Conservation (phyloP, 352 stramenopile species). For the Nothophytophthora sp. region DNA sequence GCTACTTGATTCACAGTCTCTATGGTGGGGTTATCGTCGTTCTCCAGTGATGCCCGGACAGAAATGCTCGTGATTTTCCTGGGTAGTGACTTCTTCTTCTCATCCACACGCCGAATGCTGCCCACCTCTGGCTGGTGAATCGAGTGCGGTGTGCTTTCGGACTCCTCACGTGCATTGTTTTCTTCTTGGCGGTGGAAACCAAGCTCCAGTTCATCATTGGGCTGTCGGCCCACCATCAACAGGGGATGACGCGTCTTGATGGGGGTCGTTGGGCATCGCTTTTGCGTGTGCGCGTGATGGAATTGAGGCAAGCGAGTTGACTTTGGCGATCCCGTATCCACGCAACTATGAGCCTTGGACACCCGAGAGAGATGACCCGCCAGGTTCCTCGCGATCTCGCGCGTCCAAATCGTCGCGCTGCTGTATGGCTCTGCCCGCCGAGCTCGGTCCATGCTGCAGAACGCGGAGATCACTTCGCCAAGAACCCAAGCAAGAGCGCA, state of each 20-base stretch:
- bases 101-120: neutral
- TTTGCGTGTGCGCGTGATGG: conserved; percentile 33
- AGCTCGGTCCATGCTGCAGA: conserved; percentile 57
- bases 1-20: conserved; percentile 20
- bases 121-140: conserved; percentile 1
- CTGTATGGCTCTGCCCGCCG: conserved; percentile 76
- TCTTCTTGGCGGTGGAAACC: conserved; percentile 4
- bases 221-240: neutral
- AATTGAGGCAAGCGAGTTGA: conserved; percentile 49
- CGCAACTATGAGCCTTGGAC: conserved; percentile 69
- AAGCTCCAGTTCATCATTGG: conserved; percentile 9
- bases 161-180: conserved; percentile 19
- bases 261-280: conserved; percentile 49
- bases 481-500: neutral
- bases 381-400: conserved; percentile 71
- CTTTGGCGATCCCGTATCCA: conserved; percentile 72
- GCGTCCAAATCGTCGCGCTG: conserved; percentile 76
- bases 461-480: neutral
- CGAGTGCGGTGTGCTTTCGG: neutral
- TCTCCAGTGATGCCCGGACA: neutral
- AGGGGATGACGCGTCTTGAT: conserved; percentile 35
- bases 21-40: neutral
- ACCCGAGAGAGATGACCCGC: conserved; percentile 67
- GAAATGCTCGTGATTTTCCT: neutral
- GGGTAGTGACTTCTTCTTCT: conserved; percentile 1